Evolutionary conservation across 2,329 filamentous ascomycete genomes (phyloP), one percentile per base, ranked within the genome.

Genomic region (Trichoderma gracile): DNA sequence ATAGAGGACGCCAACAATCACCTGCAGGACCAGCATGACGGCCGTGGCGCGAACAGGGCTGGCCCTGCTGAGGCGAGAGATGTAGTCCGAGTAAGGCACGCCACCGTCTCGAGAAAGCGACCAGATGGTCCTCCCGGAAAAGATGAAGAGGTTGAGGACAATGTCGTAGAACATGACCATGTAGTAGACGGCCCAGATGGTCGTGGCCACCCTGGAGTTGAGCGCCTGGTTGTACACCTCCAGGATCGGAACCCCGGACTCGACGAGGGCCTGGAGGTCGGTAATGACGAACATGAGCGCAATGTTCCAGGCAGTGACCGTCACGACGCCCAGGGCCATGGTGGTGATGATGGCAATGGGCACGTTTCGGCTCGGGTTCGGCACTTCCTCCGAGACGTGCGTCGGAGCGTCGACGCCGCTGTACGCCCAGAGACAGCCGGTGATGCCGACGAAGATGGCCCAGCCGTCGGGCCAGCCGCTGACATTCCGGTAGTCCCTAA

Each of bases 161-260:
- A 72, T 72, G 12, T 71, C 70, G 65, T 72, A 72, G 52, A 72
- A 72, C 67, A 72, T 67, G 21, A 72, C 19, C 8, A 72, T 71
- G 27, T 71, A 72, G 47, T 70, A 72, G 2, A 72, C 65, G 0
- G 65, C 65, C 67, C 68, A 72, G 27, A 72, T 69, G 0, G 70
- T 72, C 0, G 70, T 71, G 0, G 69, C 70, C n/a, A 70, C 69
- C 1, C 63, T 62, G 3, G 69, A 70, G 38, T 69, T 69, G 2
- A 71, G 52, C 1, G 70, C 66, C 27, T 72, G 70, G 25, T 67
- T 71, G 33, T 71, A 72, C 3, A 72, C 68, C 40, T 72, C 70
- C 0, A 72, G 27, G 5, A 72, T 71, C 2, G 70, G 70, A 0
- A 71, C 70, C 0, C 66, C 65, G 1, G 70, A 72, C 7, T 58